Conservation (phyloP, 352 stramenopile species). For the Phytophthora tentaculata region DNA sequence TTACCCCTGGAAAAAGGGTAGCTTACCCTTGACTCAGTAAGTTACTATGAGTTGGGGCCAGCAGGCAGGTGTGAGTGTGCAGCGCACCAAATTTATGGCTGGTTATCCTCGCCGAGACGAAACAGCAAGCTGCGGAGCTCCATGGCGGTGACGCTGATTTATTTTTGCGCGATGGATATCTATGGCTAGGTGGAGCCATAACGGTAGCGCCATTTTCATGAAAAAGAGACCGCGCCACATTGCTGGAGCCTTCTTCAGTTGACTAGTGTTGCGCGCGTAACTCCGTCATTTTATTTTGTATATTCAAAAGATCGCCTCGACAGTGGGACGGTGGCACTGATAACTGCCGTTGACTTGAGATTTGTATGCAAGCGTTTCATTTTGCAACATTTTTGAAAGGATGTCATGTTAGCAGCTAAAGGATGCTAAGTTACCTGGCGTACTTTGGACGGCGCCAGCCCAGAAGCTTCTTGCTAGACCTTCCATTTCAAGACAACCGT, state of each 20-base stretch:
- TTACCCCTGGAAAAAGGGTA: no score
- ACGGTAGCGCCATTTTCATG: constrained; percentile 9
- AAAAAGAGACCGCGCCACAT: neutral
- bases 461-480: constrained; percentile 30
- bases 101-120: neutral
- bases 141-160: constrained; percentile 20
- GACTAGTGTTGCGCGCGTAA: neutral
- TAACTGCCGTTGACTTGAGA: constrained; percentile 4
- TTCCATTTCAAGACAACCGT: constrained; percentile 2
- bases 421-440: constrained; percentile 41
- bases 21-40: no score
- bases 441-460: constrained; percentile 27
- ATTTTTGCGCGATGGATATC: constrained; percentile 6
- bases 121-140: no score
- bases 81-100: constrained; percentile 35
- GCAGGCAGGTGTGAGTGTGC: constrained; percentile 29
- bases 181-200: neutral
- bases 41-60: constrained; percentile 14
- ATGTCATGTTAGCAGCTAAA: no score
- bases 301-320: constrained; percentile 22
- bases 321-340: constrained; percentile 13
- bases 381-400: constrained; percentile 38
- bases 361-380: constrained; percentile 31
- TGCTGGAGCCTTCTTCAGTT: constrained; percentile 25
- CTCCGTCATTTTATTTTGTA: neutral